Percentiles rank a stretch among this genome's conserved stretches.
These are phyloP conservation scores for Pinus tabuliformis DNA, from an alignment of 75 land plant genomes.

Conservation along the genomic window DNA sequence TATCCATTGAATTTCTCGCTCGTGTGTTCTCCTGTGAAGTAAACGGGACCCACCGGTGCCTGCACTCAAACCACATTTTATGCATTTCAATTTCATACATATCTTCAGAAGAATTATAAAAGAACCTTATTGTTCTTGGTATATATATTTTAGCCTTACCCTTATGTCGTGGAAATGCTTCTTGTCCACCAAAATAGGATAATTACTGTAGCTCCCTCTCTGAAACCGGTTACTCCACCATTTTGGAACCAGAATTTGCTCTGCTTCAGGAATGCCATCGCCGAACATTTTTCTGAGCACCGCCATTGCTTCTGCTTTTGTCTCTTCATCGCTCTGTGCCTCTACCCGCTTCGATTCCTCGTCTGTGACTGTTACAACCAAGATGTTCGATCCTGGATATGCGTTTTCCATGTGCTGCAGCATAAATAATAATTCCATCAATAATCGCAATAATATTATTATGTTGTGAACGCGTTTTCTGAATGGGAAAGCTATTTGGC, in stretches of 20 bases:
- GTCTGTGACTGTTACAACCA: slow-evolving; percentile 73
- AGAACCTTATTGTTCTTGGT: too few relatives aligned
- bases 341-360: slow-evolving; percentile 74
- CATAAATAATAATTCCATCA: not conserved
- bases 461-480: too few relatives aligned
- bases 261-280: slow-evolving; percentile 41
- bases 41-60: slow-evolving; percentile 59
- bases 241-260: slow-evolving; percentile 52
- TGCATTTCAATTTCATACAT: not conserved
- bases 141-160: not conserved
- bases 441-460: too few relatives aligned
- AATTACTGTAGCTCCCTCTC: slow-evolving; percentile 55
- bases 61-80: slow-evolving; percentile 6
- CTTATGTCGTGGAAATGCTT: not conserved
- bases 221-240: slow-evolving; percentile 54
- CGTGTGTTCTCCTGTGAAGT: slow-evolving; percentile 69
- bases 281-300: slow-evolving; percentile 68
- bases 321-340: slow-evolving; percentile 47
- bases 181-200: slow-evolving; percentile 35
- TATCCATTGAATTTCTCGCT: slow-evolving; percentile 56
- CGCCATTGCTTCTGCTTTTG: slow-evolving; percentile 50
- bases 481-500: too few relatives aligned
- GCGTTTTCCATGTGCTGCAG: slow-evolving; percentile 58
- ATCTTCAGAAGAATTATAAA: too few relatives aligned
- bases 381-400: slow-evolving; percentile 52